Evolutionary conservation across 108 stramenopile species (phyloP), one percentile per base, ranked within the genome.

Genomic region (Cyclostephanos tholiformis): DNA sequence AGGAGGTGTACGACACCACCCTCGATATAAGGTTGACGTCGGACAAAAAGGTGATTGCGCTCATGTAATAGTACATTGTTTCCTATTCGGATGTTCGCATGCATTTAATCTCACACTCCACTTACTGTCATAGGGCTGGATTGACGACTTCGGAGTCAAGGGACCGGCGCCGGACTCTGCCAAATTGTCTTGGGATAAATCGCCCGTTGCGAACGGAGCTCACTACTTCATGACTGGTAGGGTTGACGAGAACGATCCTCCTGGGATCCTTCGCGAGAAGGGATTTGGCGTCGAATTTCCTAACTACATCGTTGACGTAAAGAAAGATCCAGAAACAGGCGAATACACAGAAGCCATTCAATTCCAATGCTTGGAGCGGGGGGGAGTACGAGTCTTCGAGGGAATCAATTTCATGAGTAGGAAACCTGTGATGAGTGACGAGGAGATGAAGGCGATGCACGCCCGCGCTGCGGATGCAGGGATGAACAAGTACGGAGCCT

Each of bases 201-300:
- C 89, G 35, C 95, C 95, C 11, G 95, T 96, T 13, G 95, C 93
- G 43, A 96, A 96, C 61, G 95, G 95, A 4, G 95, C 95, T 17
- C 95, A 96, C 69, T 96, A 96, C 80, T 94, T 92, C 66, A 80
- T 96, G 75, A 94, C 93, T 77, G 95, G 95, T n/a, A 69, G 92
- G 52, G 90, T 96, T 19, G 95, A 94, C 71, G 74, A 85, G 19
- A 77, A 83, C 23, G 93, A 96, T 58, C 89, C 92, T n/a, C 81
- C 89, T 13, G 95, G 95, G 0, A 88, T 94, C 52, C 75, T 96
- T 25, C 61, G 91, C 20, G 95, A 96, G 82, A 92, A 70, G 25
- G 95, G 95, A 20, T 96, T 96, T 64, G 95, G 95, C 11, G 89
- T 94, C n/a, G 93, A 93, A 70, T 96, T 96, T 67, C 95, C 95